Evolutionary conservation across 2,329 filamentous ascomycete genomes (phyloP).

Genomic region (Penicillium hesseltinei): DNA sequence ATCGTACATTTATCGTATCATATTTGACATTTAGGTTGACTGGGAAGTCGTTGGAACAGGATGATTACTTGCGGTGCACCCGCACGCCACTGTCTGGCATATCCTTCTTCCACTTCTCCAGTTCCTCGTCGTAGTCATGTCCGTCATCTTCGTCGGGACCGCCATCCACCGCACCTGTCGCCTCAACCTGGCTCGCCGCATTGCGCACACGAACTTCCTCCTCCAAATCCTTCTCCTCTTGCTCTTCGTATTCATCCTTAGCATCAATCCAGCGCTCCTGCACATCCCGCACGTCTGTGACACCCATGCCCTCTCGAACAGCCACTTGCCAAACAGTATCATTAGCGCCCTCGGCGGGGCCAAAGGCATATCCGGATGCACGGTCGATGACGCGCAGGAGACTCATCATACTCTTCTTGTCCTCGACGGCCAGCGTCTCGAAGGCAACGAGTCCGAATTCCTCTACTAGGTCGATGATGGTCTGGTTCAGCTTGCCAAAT

Average conservation of each 20-base stretch:
- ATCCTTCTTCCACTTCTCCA: slow-evolving; percentile 34
- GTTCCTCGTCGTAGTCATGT: slow-evolving; percentile 20
- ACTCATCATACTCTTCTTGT: slow-evolving; percentile 95
- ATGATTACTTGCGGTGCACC: slow-evolving; percentile 61
- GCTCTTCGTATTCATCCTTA: slow-evolving; percentile 81
- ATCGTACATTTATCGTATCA: slow-evolving; percentile 20
- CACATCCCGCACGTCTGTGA: slow-evolving; percentile 81
- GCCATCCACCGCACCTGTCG: slow-evolving; percentile 25
- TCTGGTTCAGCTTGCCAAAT: slow-evolving; percentile 79
- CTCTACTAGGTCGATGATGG: slow-evolving; percentile 81
- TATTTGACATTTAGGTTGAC: not conserved
- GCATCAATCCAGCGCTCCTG: slow-evolving; percentile 95
- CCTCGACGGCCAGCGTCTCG: slow-evolving; percentile 91
- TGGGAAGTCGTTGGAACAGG: slow-evolving; percentile 32
- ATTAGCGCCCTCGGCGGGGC: slow-evolving; percentile 83
- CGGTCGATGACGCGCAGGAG: slow-evolving; percentile 85
- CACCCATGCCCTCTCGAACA: slow-evolving; percentile 69
- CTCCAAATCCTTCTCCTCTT: slow-evolving; percentile 72
- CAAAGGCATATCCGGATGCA: slow-evolving; percentile 90
- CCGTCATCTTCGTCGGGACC: slow-evolving; percentile 38
- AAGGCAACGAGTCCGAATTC: slow-evolving; percentile 88
- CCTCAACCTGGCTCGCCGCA: slow-evolving; percentile 28
- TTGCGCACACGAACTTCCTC: slow-evolving; percentile 63
- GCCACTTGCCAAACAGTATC: slow-evolving; percentile 97
- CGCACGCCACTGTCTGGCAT: slow-evolving; percentile 66